Base-by-base conservation (phyloP, 306 rosid species). In the Arachis stenosperma region DNA sequence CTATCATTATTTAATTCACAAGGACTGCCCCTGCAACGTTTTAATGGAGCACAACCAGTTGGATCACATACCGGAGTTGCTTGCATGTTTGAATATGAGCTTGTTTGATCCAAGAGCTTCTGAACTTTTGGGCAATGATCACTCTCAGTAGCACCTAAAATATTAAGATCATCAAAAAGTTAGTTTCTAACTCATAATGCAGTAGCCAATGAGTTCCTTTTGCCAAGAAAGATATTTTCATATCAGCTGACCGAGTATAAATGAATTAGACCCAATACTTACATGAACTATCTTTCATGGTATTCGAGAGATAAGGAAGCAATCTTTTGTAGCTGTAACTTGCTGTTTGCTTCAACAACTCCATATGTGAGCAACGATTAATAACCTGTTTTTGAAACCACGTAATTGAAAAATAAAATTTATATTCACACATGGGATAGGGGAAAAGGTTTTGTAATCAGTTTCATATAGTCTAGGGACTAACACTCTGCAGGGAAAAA, bases 291-390 rank as follows among this genome's bases (percentile, higher is more conserved):
- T 80, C 75, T 67, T 80, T 61, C 3, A 53, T 12, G 10, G 76
- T 62, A 55, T 86, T 79, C 83, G 54, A 55, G 8, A 89, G 70
- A 82, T 75, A 82, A 7, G 97, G 97, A 73, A 86, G 96, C 85
- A 88, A 42, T 79, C 97, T 88, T 77, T 81, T 78, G 70, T 80
- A 89, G 90, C 76, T 80, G 68, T 82, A 59, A 53, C 93, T 85
- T 17, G 88, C 88, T 10, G 85, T 79, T 62, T 70, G 79, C 69
- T 64, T 82, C 53, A 81, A 85, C 68, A 81, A 53, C 75, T 88
- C 85, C 64, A 80, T 43, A 70, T 67, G 82, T 61, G 75, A 67
- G 71, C 80, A 83, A 41, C 87, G 88, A 74, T 88, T 78, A 48
- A 84, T 57, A 65, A 71, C 83, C 96, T 89, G 80, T 51, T 61